phyloP scores from a whole-genome alignment of 345 rosid species.

The Rubroshorea leprosula region DNA sequence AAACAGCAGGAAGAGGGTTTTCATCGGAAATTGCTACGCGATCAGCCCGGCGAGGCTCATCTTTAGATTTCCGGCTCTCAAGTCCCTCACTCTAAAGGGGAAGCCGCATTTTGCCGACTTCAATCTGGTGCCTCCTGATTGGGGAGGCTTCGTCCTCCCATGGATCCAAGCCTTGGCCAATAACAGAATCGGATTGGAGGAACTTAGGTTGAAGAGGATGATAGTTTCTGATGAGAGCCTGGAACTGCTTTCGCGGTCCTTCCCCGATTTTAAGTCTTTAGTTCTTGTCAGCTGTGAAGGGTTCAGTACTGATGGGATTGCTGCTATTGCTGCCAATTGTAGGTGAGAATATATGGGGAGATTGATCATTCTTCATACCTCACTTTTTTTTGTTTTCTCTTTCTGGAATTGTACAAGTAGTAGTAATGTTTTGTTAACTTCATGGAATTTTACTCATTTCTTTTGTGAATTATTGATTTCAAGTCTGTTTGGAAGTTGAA shows the following conservation, averaged over 20 bases:
- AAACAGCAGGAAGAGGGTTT: constrained; percentile 49
- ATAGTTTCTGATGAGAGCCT: constrained; percentile 76
- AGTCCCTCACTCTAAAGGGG: constrained; percentile 74
- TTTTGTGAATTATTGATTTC: not conserved
- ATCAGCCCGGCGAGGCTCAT: constrained; percentile 69
- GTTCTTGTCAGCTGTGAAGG: constrained; percentile 98
- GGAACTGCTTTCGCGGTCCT: constrained; percentile 67
- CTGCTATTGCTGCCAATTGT: constrained; percentile 88
- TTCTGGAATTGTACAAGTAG: no score
- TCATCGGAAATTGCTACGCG: constrained; percentile 87
- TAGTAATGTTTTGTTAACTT: no score
- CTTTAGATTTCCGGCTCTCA: constrained; percentile 65
- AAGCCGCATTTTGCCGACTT: constrained; percentile 99
- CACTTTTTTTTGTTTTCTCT: not conserved
- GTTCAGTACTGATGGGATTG: constrained; percentile 81
- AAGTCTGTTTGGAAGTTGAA: not conserved
- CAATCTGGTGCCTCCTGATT: constrained; percentile 80
- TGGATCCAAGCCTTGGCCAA: constrained; percentile 76
- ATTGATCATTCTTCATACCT: not conserved
- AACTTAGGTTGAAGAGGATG: constrained; percentile 94
- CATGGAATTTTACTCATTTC: no score
- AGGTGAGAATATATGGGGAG: no score
- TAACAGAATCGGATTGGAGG: constrained; percentile 64
- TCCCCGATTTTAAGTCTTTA: constrained; percentile 72
- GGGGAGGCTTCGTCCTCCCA: constrained; percentile 79